Base-by-base conservation (phyloP, 805 yeast genomes). In the Sugiyamaella floridensis region DNA sequence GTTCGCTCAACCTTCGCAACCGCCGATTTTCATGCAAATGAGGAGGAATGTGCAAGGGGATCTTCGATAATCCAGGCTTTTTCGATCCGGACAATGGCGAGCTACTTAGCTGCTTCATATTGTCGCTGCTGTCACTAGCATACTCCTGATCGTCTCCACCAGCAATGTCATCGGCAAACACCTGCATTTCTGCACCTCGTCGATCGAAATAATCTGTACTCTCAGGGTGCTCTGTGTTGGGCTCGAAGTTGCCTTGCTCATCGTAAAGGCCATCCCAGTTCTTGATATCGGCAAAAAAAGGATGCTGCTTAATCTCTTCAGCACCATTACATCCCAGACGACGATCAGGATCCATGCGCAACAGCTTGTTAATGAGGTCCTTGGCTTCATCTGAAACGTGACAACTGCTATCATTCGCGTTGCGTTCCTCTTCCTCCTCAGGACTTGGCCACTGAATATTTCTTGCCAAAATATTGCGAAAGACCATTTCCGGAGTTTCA, bases 181-280 rank as follows among this genome's bases (percentile, higher is more conserved):
- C 79, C 4, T 79, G 74, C 62, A 86, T 69, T 10, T 77, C 81
- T 0, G 97, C 98, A 3, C 99, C 99, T 61, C 99, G 79, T 4
- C 77, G 60, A 61, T 93, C 99, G 68, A 92, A 93, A 64, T 93
- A 92, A 50, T 89, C 95, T 0, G 97, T 90, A 47, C 83, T 82
- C 61, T 86, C 95, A 0, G 97, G 96, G 60, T 88, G 78, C 6
- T 82, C 87, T 8, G 79, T 71, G 11, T 72, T 71, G 0, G 99
- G 99, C 7, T 89, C 82, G 70, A 93, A 93, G 0, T 95, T 80
- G 3, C 75, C 70, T 0, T 93, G 89, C 37, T 80, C 85, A 16
- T 81, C 85, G 29, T 83, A 87, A 15, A 93, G 73, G 1, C 74
- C 71, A 15, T 75, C 80, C 98, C 99, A 93, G 52, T 84, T 73